Evolutionary conservation across 2,329 filamentous ascomycete species (phyloP).

Genomic region (Colletotrichum sp.): DNA sequence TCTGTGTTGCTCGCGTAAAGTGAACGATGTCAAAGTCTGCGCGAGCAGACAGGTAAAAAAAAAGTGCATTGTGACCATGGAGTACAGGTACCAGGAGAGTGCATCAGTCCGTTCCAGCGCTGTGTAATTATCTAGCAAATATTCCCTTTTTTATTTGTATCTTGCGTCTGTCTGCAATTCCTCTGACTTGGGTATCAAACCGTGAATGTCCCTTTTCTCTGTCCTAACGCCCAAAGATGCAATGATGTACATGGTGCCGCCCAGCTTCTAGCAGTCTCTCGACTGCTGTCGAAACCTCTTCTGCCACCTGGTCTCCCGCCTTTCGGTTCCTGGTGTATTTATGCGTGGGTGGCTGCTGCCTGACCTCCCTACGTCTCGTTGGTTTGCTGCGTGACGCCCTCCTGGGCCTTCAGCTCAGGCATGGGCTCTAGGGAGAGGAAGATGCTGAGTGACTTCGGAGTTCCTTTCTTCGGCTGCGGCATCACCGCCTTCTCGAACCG

Average conservation of each 20-base stretch:
- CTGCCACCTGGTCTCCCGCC: not conserved
- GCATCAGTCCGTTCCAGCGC: not conserved
- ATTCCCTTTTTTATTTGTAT: not conserved
- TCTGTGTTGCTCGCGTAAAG: not conserved
- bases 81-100: not conserved
- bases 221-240: constrained; percentile 1
- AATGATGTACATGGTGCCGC: not conserved
- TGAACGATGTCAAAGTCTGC: not conserved
- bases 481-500: constrained; percentile 60
- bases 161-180: not conserved
- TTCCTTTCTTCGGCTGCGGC: constrained; percentile 48
- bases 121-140: not conserved
- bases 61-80: not conserved
- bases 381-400: constrained; percentile 53
- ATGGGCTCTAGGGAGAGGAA: constrained; percentile 62
- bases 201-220: not conserved
- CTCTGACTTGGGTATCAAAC: constrained; percentile 13
- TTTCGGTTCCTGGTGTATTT: not conserved
- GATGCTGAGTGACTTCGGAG: constrained; percentile 62
- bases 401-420: constrained; percentile 57
- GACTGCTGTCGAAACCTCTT: not conserved
- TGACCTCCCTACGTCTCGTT: constrained; percentile 35
- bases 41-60: not conserved
- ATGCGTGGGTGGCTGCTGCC: not conserved
- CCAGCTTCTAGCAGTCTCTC: not conserved